Evolutionary conservation across 164 flowering plant genomes (phyloP).

Genomic region (Houttuynia cordata): DNA sequence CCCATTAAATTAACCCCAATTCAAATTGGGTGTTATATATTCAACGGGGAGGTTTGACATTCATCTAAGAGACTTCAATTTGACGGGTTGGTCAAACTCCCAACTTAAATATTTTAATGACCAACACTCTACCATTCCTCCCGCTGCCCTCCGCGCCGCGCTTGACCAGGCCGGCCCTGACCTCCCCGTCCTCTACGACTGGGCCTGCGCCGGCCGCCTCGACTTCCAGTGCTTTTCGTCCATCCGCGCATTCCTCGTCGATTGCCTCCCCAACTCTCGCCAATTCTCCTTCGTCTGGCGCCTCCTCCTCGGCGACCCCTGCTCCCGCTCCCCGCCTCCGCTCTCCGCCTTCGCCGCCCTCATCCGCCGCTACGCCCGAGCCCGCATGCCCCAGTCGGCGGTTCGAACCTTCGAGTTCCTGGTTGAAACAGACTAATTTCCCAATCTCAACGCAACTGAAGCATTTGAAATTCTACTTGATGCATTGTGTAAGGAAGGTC

Average conservation of each 20-base stretch:
- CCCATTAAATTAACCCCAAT: too few relatives aligned
- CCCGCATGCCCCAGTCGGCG: conserved; percentile 45
- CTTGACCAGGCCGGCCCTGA: conserved; percentile 29
- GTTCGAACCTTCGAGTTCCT: conserved; percentile 57
- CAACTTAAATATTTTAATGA: too few relatives aligned
- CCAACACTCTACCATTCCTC: background rate
- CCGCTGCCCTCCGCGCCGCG: too few relatives aligned
- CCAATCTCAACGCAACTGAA: conserved; percentile 11
- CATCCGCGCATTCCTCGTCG: conserved; percentile 41
- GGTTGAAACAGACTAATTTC: background rate
- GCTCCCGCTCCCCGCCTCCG: background rate
- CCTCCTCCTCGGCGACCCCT: conserved; percentile 18
- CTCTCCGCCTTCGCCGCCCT: conserved; percentile 34
- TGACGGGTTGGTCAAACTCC: too few relatives aligned
- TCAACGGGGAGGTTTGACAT: too few relatives aligned
- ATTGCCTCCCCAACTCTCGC: conserved; percentile 42
- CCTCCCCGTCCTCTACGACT: conserved; percentile 36
- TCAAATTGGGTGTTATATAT: too few relatives aligned
- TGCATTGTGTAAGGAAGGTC: conserved; percentile 77
- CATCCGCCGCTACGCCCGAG: conserved; percentile 57
- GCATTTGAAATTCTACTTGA: conserved; percentile 54
- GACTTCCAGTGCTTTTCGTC: conserved; percentile 21
- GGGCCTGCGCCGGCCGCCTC: conserved; percentile 45
- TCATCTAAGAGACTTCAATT: too few relatives aligned
- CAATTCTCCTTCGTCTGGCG: conserved; percentile 60